Conservation (phyloP, 495 filamentous ascomycete species). For the Pseudoneurospora amorphoporcata region DNA sequence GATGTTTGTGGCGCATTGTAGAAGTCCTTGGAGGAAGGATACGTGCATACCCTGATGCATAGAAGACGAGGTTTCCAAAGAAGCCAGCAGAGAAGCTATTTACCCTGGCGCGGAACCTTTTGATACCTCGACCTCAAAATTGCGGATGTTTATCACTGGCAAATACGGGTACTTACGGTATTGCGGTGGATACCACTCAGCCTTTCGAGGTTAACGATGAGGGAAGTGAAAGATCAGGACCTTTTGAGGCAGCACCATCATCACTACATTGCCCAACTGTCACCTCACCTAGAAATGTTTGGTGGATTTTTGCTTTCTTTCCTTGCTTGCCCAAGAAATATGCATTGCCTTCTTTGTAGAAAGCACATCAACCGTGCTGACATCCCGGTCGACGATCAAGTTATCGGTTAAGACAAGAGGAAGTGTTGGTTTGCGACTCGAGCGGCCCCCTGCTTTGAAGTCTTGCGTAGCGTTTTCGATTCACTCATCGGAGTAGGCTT, state of each 20-base stretch:
- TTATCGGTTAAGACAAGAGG: constrained; percentile 4
- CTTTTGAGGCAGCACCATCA: background rate
- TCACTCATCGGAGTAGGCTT: constrained; percentile 16
- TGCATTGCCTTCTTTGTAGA: background rate
- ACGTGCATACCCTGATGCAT: constrained; percentile 24
- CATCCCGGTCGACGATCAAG: background rate
- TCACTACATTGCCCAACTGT: background rate
- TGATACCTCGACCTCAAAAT: constrained; percentile 6
- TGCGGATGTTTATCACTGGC: constrained; percentile 5
- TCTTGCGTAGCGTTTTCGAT: constrained; percentile 23
- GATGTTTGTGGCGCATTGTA: constrained; percentile 19
- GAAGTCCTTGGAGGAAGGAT: constrained; percentile 21
- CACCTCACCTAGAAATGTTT: background rate
- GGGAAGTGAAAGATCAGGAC: background rate
- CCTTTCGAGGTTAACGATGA: background rate
- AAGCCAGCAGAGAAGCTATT: constrained; percentile 8
- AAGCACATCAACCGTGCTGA: background rate
- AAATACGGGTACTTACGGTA: background rate
- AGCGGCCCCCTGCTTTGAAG: constrained; percentile 25
- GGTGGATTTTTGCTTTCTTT: background rate
- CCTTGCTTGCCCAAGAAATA: background rate
- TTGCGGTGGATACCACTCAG: background rate
- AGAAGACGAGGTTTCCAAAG: constrained; percentile 19
- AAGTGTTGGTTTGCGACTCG: constrained; percentile 18
- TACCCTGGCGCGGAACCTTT: constrained; percentile 1